Evolutionary conservation across 768 basidiomycete genomes (phyloP).

Genomic region (Amanita molliuscula): DNA sequence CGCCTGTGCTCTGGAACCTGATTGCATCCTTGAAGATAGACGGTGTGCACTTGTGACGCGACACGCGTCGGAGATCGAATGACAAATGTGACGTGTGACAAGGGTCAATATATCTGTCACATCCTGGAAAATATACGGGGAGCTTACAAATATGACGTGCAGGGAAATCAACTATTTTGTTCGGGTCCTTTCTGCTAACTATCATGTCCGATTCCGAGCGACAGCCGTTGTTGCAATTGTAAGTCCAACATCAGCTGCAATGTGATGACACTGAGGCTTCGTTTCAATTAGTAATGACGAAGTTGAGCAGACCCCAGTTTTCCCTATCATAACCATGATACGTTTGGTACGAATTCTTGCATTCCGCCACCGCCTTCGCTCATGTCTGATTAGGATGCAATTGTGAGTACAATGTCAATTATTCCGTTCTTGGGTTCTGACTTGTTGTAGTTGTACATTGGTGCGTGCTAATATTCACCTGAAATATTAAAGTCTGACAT

Average conservation of each 20-base stretch:
- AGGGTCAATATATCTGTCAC: neutral
- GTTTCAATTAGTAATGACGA: constrained; percentile 25
- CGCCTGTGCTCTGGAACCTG: constrained; percentile 30
- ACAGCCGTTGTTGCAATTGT: constrained; percentile 34
- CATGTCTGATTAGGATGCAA: constrained; percentile 39
- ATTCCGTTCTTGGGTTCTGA: neutral
- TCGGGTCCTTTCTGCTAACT: constrained; percentile 12
- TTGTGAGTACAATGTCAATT: constrained; percentile 28
- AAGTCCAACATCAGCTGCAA: constrained; percentile 12
- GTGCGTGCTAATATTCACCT: constrained; percentile 24
- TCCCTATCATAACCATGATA: constrained; percentile 76
- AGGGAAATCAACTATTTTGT: neutral
- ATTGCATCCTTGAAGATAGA: constrained; percentile 33
- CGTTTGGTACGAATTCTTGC: constrained; percentile 29
- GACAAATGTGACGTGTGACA: neutral
- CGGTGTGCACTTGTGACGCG: constrained; percentile 26
- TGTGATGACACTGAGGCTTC: constrained; percentile 1
- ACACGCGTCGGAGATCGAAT: constrained; percentile 29
- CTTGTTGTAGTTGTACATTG: constrained; percentile 51
- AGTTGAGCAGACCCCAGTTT: constrained; percentile 54
- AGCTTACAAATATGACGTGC: neutral
- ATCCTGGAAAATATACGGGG: neutral
- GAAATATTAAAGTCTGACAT: constrained; percentile 1
- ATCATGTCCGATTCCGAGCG: constrained; percentile 30
- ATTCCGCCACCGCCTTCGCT: constrained; percentile 8